Evolutionary conservation across 2,329 filamentous ascomycete species (phyloP).

Genomic region (Monosporascus sp.): DNA sequence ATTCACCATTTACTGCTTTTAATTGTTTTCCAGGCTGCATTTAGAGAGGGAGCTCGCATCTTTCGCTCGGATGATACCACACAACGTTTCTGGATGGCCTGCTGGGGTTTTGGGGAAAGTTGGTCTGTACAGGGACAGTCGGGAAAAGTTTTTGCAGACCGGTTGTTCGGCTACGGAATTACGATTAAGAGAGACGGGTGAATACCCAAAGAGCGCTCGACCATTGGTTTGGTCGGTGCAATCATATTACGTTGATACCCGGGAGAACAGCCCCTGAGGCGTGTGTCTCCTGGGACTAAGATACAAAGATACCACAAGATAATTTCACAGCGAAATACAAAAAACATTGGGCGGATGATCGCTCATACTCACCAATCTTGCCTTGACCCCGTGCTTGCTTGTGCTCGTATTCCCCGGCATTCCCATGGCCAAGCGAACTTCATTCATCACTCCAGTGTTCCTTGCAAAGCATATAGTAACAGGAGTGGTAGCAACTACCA

Average conservation of each 20-base stretch:
- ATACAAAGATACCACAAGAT: conserved; percentile 7
- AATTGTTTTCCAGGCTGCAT: conserved; percentile 19
- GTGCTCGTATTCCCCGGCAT: background rate
- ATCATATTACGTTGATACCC: conserved; percentile 23
- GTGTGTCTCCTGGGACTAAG: conserved; percentile 13
- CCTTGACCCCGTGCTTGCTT: background rate
- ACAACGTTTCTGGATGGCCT: conserved; percentile 9
- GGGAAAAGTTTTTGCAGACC: conserved; percentile 13
- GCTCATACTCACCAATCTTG: conserved; percentile 6
- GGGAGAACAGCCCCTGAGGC: conserved; percentile 20
- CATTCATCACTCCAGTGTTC: too few species aligned
- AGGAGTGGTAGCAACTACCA: too few species aligned
- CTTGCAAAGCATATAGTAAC: too few species aligned
- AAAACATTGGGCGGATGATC: conserved; percentile 21
- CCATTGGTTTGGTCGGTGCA: conserved; percentile 13
- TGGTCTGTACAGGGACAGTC: conserved; percentile 14
- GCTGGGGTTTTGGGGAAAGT: conserved; percentile 11
- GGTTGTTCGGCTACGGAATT: conserved; percentile 14
- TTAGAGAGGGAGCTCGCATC: conserved; percentile 19
- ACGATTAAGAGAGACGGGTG: conserved; percentile 22
- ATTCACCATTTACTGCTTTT: conserved; percentile 15
- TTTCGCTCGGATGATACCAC: conserved; percentile 32
- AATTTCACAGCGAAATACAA: background rate
- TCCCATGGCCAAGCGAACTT: too few species aligned
- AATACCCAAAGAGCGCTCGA: conserved; percentile 20